phyloP scores from a whole-genome alignment of 108 stramenopile species.

The Mediolabrus comicus region DNA sequence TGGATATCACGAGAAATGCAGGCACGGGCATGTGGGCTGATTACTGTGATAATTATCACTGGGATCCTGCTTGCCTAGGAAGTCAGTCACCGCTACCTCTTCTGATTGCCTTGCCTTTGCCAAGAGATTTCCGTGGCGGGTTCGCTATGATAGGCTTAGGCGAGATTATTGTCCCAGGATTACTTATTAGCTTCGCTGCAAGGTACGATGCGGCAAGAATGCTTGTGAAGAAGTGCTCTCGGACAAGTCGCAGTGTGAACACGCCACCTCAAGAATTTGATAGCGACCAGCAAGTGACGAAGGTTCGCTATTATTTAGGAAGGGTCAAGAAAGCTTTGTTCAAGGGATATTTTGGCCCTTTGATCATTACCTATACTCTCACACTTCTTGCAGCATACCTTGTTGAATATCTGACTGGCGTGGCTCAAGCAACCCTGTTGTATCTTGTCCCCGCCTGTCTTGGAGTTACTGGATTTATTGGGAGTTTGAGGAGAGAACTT shows the following conservation, averaged over 20 bases:
- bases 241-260: neutral
- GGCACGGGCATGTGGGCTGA: constrained; percentile 58
- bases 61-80: constrained; percentile 68
- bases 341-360: constrained; percentile 73
- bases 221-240: constrained; percentile 23
- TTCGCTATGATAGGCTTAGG: constrained; percentile 88
- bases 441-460: constrained; percentile 92
- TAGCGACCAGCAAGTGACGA: neutral
- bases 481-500: constrained; percentile 60
- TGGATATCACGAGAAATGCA: constrained; percentile 79
- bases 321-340: constrained; percentile 13
- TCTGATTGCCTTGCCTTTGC: constrained; percentile 53
- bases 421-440: constrained; percentile 91
- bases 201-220: constrained; percentile 67
- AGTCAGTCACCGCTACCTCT: constrained; percentile 85
- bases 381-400: constrained; percentile 87
- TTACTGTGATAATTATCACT: constrained; percentile 91
- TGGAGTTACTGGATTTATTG: constrained; percentile 72
- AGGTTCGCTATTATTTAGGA: constrained; percentile 10
- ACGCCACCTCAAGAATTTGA: constrained; percentile 28
- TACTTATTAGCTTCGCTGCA: constrained; percentile 65
- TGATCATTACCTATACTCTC: constrained; percentile 83
- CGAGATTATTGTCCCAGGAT: constrained; percentile 86
- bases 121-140: constrained; percentile 84
- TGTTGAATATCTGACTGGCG: constrained; percentile 82